Conservation (phyloP, 441 rosid genomes). For the Raphanus hybrid region DNA sequence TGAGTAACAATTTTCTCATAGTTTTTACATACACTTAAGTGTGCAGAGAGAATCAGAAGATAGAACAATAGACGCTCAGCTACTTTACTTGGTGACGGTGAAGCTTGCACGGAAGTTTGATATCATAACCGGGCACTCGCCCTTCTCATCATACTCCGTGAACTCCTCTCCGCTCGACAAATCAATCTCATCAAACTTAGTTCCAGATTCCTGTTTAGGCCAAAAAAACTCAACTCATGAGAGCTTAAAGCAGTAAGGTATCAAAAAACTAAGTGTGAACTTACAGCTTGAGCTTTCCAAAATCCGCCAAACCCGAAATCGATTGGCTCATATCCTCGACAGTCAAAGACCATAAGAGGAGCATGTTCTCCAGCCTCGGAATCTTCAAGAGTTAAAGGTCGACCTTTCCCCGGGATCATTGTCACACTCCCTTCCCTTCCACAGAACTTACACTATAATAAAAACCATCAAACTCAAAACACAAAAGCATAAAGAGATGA, state of each 20-base stretch:
- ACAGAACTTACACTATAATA: slow-evolving; percentile 83
- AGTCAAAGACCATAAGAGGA: slow-evolving; percentile 86
- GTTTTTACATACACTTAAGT: slow-evolving; percentile 37
- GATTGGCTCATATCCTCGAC: slow-evolving; percentile 82
- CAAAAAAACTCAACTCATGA: neutral
- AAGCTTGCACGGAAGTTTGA: slow-evolving; percentile 77
- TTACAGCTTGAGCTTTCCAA: slow-evolving; percentile 91
- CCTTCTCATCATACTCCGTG: slow-evolving; percentile 88
- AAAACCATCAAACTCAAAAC: slow-evolving; percentile 11
- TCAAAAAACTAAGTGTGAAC: slow-evolving; percentile 38
- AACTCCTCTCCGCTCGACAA: slow-evolving; percentile 74
- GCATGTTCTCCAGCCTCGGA: slow-evolving; percentile 64
- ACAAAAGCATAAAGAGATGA: slow-evolving; percentile 5
- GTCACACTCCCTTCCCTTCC: slow-evolving; percentile 82
- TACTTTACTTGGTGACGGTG: slow-evolving; percentile 59
- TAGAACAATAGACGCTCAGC: neutral
- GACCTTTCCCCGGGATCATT: slow-evolving; percentile 75
- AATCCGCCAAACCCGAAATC: slow-evolving; percentile 66
- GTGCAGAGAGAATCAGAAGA: slow-evolving; percentile 17
- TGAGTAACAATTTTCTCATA: slow-evolving; percentile 13
- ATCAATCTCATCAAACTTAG: slow-evolving; percentile 70
- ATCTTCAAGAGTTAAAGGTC: slow-evolving; percentile 63
- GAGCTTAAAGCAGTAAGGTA: neutral
- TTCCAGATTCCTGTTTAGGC: slow-evolving; percentile 59
- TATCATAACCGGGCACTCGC: slow-evolving; percentile 91